Percentiles rank a stretch among this genome's conserved stretches.
Evolutionary conservation across 192 early-diverging fungal species (phyloP).

Genomic region (Gryganskiella cystojenkinii): DNA sequence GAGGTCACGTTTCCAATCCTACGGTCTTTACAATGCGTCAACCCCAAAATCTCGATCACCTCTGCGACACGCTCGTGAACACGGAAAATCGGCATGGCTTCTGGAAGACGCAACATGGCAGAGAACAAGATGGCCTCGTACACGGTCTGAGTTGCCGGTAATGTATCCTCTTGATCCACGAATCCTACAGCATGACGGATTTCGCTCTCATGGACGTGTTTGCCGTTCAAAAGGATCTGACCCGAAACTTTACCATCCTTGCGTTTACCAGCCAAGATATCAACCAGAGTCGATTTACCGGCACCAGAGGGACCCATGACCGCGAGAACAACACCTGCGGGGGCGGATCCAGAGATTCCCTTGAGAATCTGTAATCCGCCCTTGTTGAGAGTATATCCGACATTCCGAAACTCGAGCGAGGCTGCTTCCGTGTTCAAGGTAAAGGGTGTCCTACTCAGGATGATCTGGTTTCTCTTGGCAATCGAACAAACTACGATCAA

Average conservation of each 20-base stretch:
- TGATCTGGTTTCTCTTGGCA: conserved; percentile 21
- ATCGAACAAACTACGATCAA: conserved; percentile 25
- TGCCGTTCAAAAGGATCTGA: conserved; percentile 62
- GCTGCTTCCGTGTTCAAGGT: conserved; percentile 27
- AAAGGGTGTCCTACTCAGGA: conserved; percentile 16
- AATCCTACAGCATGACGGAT: conserved; percentile 77
- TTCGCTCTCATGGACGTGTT: conserved; percentile 52
- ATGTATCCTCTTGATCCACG: conserved; percentile 71
- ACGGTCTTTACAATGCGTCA: conserved; percentile 61
- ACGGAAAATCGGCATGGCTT: conserved; percentile 60
- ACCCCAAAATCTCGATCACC: conserved; percentile 68
- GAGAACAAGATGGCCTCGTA: conserved; percentile 84
- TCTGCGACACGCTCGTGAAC: conserved; percentile 62
- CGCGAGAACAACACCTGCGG: conserved; percentile 80
- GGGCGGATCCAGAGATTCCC: conserved; percentile 76
- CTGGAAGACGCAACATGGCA: conserved; percentile 74
- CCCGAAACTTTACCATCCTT: conserved; percentile 66
- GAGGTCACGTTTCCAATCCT: conserved; percentile 67
- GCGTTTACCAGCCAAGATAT: conserved; percentile 78
- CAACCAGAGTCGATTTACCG: conserved; percentile 91
- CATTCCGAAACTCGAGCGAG: conserved; percentile 43
- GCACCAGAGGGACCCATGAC: conserved; percentile 95
- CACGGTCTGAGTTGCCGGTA: conserved; percentile 71
- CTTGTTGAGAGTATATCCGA: conserved; percentile 52
- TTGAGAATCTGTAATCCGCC: conserved; percentile 72